phyloP scores from a whole-genome alignment of 2,329 filamentous ascomycete species.

The Fusarium sp. region DNA sequence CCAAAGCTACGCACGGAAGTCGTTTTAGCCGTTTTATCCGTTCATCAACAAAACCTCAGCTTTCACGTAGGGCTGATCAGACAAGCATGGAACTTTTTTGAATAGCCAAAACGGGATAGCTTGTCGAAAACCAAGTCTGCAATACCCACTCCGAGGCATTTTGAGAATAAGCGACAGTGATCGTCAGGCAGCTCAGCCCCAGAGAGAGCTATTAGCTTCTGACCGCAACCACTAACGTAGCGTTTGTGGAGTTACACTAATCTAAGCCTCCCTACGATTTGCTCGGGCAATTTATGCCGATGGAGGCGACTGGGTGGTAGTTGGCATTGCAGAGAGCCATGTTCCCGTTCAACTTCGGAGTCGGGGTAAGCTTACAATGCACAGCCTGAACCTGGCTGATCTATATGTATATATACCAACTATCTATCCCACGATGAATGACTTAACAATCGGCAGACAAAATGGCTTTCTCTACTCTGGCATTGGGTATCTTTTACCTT shows the following conservation, averaged over 20 bases:
- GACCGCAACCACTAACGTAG: neutral
- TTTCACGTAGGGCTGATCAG: neutral
- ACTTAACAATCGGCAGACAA: neutral
- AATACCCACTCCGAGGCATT: neutral
- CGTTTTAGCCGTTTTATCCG: too few species aligned
- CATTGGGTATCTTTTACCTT: slow-evolving; percentile 1
- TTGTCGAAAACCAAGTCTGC: too few species aligned
- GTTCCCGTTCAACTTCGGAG: too few species aligned
- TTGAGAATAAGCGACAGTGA: neutral
- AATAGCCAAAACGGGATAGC: slow-evolving; percentile 1
- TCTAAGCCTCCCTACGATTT: neutral
- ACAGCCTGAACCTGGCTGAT: neutral
- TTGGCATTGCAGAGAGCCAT: too few species aligned
- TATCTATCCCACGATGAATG: neutral
- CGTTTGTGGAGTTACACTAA: neutral
- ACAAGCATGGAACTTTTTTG: neutral
- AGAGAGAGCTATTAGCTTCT: neutral
- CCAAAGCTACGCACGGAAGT: neutral
- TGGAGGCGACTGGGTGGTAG: too few species aligned
- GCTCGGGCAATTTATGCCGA: too few species aligned
- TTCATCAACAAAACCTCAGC: too few species aligned
- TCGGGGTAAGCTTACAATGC: neutral
- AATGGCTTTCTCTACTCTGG: slow-evolving; percentile 12
- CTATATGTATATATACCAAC: neutral
- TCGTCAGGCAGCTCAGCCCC: neutral